phyloP scores from a whole-genome alignment of 768 basidiomycete genomes.

The Rubroboletus satanas region DNA sequence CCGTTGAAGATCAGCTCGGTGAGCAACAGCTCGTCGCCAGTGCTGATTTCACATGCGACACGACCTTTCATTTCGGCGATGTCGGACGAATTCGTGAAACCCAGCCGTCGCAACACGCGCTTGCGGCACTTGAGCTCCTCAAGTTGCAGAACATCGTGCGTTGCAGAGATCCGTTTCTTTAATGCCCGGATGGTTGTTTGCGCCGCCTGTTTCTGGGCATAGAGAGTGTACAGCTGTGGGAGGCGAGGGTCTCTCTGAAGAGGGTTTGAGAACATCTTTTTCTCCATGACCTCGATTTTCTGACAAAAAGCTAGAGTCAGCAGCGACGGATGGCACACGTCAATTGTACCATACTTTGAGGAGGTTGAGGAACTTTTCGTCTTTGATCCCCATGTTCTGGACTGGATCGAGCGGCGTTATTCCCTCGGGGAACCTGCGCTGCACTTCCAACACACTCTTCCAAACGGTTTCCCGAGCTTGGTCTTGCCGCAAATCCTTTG shows the following conservation, averaged over 20 bases:
- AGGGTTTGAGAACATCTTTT: conserved; percentile 74
- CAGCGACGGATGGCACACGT: not conserved
- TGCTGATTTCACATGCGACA: conserved; percentile 97
- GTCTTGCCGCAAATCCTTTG: conserved; percentile 82
- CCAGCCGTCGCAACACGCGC: conserved; percentile 86
- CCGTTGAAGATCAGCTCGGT: conserved; percentile 98
- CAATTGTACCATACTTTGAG: conserved; percentile 56
- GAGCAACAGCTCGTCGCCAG: conserved; percentile 92
- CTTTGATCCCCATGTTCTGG: conserved; percentile 93
- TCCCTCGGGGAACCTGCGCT: conserved; percentile 84
- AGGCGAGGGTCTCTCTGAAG: conserved; percentile 77
- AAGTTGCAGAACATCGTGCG: conserved; percentile 89
- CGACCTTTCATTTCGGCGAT: conserved; percentile 98
- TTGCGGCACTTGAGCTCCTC: conserved; percentile 96
- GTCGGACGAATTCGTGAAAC: conserved; percentile 83
- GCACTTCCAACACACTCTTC: conserved; percentile 91
- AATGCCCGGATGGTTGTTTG: conserved; percentile 68
- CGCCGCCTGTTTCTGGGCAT: conserved; percentile 68
- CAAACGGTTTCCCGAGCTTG: conserved; percentile 76
- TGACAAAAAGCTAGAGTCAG: conserved; percentile 28
- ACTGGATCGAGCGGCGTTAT: conserved; percentile 87
- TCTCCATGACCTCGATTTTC: conserved; percentile 92
- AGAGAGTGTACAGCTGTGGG: conserved; percentile 76
- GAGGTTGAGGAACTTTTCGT: conserved; percentile 85
- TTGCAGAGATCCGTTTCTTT: conserved; percentile 83